Base-by-base conservation (phyloP, 2,329 filamentous ascomycete species). In the Penicillium sp. region DNA sequence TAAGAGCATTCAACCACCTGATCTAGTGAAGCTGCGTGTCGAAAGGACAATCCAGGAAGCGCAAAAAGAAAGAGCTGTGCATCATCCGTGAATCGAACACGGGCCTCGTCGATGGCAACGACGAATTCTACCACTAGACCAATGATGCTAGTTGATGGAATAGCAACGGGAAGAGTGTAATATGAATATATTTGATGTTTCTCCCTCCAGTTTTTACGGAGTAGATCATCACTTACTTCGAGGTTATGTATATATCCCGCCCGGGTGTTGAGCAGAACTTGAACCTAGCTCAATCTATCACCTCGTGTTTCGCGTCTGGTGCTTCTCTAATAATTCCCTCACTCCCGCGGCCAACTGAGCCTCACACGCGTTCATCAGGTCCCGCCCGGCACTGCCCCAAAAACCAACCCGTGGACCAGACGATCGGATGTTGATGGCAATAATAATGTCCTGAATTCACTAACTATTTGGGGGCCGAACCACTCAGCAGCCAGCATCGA, bases 71-170 rank as follows among this genome's bases (percentile, higher is more conserved):
- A 58, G 17, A 20, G 1, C 2, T 4, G 28, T 77, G 75, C 76
- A 77, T 77, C 75, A 75, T 77, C 76, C 76, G 76, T 75, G 76
- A 78, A 78, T 78, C 75, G 76, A 78, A 78, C 76, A 75, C 75
- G 76, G 75, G 75, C 75, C 76, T 77, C 75, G 70, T 78, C 76
- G 76, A 78, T 77, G 75, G 75, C 75, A 76, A 76, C 74, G 74
- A 76, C 69, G 74, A 76, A 76, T 76, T 76, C 75, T 77, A 77
- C 75, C 75, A 77, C 75, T 77, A 77, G 74, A 76, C 75, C 74
- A 77, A 76, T 74, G 72, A 76, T 76, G 75, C 74, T 69, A 54
- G 34, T 62, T 68, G 14, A 51, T 67, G 14, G 35, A 31, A 5
- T 7, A 3, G 1, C 0, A 0, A 1, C 1, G 3, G 8, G 8